Evolutionary conservation across 2,329 filamentous ascomycete species (phyloP), one percentile per base, ranked within the genome.

Genomic region (Penicillium oxalicum): DNA sequence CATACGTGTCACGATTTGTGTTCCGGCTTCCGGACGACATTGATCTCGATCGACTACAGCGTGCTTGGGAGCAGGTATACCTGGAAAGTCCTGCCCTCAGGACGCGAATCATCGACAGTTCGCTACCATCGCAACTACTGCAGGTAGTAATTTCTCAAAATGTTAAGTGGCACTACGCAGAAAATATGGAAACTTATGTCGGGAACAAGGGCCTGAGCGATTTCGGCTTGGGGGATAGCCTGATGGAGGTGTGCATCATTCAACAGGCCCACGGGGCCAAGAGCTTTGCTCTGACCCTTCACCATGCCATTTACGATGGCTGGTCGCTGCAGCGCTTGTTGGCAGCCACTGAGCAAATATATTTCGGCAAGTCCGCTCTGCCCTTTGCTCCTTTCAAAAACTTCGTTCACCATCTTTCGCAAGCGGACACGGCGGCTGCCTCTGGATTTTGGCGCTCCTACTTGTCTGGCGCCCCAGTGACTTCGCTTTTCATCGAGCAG

Each of bases 301-400:
- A 75, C 50, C 72, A 75, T 48, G 70, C 69, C 4, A 55, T 74
- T 4, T 74, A 74, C 48, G 73, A 75, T 55, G 73, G 71, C 6
- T 64, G 62, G 63, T 61, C 58, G 7, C 46, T 60, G 34, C 57
- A 61, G 12, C 18, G 18, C 42, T 58, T 27, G 52, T 62, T 38
- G 41, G 58, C 8, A 33, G 56, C 9, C 40, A 48, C 33, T 40
- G 40, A 49, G 9, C 35, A 13, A 4, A 32, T 37, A 9, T 48
- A 48, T 38, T 12, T 24, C 13, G 26, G 51, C 27, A 27, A 32
- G 9, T 29, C 40, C n/a, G 26, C 42, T 9, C 12, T 28, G 6
- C 39, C 45, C 34, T 13, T 13, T 25, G 36, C 24, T 2, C 36
- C 13, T 39, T 47, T 47, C 32, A 42, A 43, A 12, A 29, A 38